Base-by-base conservation (phyloP, 495 filamentous ascomycete genomes). In the Talaromyces borbonicus region DNA sequence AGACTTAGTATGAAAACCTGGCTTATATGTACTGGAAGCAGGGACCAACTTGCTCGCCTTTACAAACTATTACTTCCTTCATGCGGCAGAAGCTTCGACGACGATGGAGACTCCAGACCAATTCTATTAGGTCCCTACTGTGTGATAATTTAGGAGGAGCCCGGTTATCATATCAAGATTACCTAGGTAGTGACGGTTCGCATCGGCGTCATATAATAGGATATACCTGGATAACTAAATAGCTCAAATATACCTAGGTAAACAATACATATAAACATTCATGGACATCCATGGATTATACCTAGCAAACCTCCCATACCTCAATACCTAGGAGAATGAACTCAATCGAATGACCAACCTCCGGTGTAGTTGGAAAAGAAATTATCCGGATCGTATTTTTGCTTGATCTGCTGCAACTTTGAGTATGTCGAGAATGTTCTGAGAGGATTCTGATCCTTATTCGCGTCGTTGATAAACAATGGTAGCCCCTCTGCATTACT, bases 321-420 rank as follows among this genome's bases (percentile, higher is more conserved):
- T 2, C 8, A 11, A 29, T 5, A 11, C 26, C 26, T 29, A 38
- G 22, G 8, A 8, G 4, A 38, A 20, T 38, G n/a, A 38, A 38
- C 6, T 6, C 26, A 11, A 11, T 38, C 53, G 46, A 64, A 64
- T 4, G 61, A 62, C 61, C 61, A 62, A 11, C 57, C 59, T 2
- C 61, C 59, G 12, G 61, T 64, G 48, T 57, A 53, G 12, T 61
- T 56, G 6, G 49, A 52, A 43, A 67, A 65, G 52, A 64, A 63
- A 33, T 59, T 50, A 42, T 60, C 55, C 1, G 61, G 62, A 41
- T 67, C 62, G 47, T 67, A 67, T 26, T 49, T 59, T 50, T 47
- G 54, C 54, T 66, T 67, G 24, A 67, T 60, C 22, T 50, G 42
- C 43, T 59, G 56, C 47, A 64, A 42, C 27, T 48, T 56, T 1